Evolutionary conservation across 2,329 filamentous ascomycete genomes (phyloP), one percentile per base, ranked within the genome.

Genomic region (Venturia aucupariae): DNA sequence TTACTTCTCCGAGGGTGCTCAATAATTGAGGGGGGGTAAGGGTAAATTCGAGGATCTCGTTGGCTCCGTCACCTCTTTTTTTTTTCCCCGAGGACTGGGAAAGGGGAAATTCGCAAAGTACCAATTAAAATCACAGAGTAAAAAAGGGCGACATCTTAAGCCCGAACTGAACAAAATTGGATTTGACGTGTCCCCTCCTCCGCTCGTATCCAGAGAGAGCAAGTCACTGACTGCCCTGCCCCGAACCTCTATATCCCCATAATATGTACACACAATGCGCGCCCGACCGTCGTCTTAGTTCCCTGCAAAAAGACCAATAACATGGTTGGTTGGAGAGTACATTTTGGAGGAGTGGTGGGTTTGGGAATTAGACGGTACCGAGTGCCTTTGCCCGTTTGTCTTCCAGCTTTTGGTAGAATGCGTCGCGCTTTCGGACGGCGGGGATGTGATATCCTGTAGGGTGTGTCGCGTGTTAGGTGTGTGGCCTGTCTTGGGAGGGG

Each of bases 361-460:
- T n/a, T n/a, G n/a, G 51, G 51, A 35, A 57, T 57, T 30, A 60
- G 32, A 61, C 63, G 24, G 54, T 46, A 48, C 55, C 63, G 55
- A 64, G 51, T 32, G 38, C 55, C 44, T 65, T 64, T n/a, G 64
- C 64, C 24, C 64, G 64, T 77, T 86, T 78, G 70, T 84, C 80
- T 76, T 87, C 85, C 67, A 87, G 78, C 75, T 82, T 84, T 72
- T 81, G 77, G 79, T 87, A 87, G 79, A 81, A 85, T 71, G 78
- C 72, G 75, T 87, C 85, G 73, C 85, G 83, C 73, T 80, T 81
- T 73, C 84, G 84, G 73, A 86, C 83, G 69, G 82, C 78, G 72
- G 84, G 84, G 64, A 87, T 80, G 78, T 87, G 85, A 78, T 82
- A 87, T 72, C 84, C 84, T 86, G 69, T 17, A 24, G 32, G 44